Conservation (phyloP, 805 yeast species). For the Grigorovia transvaalensis region DNA sequence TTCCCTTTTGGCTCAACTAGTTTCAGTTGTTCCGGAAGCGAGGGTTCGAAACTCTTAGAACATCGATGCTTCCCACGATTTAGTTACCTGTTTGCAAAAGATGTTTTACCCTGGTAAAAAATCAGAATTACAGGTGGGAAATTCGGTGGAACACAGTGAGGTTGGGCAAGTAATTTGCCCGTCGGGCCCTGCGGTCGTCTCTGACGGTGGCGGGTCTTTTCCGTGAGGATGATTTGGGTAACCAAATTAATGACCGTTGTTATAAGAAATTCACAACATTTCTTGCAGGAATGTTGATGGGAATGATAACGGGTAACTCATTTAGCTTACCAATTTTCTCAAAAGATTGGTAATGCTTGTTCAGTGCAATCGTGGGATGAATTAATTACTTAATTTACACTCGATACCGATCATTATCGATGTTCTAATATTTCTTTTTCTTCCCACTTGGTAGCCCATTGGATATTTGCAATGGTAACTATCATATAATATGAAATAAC, state of each 20-base stretch:
- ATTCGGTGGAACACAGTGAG: constrained; percentile 30
- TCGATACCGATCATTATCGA: constrained; percentile 30
- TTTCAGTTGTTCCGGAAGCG: background rate
- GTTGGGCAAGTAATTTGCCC: background rate
- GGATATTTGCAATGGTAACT: too few relatives aligned
- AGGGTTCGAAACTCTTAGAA: constrained; percentile 14
- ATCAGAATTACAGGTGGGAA: constrained; percentile 27
- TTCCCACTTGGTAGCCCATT: background rate
- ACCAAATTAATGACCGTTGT: constrained; percentile 15
- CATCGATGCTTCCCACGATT: constrained; percentile 20
- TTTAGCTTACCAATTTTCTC: constrained; percentile 16
- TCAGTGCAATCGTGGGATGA: constrained; percentile 32
- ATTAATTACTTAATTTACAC: constrained; percentile 13
- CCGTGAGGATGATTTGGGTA: constrained; percentile 4
- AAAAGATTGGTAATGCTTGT: constrained; percentile 18
- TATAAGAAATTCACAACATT: constrained; percentile 24
- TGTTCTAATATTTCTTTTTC: constrained; percentile 11
- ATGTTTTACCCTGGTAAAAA: background rate
- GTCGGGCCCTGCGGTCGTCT: background rate
- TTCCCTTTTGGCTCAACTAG: background rate
- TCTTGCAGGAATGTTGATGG: constrained; percentile 12
- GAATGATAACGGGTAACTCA: constrained; percentile 25
- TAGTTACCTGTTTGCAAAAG: constrained; percentile 21
- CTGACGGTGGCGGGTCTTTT: background rate
- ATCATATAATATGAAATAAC: too few relatives aligned